Evolutionary conservation across 1,139 yeast genomes (phyloP).

Genomic region (Debaryomycetaceae sp.): DNA sequence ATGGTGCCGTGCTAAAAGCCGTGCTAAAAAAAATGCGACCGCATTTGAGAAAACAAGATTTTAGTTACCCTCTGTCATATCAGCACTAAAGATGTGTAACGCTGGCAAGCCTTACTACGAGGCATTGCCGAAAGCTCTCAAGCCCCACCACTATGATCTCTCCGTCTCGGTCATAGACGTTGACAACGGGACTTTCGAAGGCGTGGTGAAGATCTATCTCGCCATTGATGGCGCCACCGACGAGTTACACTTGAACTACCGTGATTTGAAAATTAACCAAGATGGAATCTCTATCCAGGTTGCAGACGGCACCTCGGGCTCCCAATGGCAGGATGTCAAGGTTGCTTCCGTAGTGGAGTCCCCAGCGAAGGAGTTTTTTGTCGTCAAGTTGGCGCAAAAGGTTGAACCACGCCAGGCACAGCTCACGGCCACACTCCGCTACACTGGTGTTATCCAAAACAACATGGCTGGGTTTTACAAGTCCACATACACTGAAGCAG

Average conservation of each 20-base stretch:
- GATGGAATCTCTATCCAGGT: constrained; percentile 13
- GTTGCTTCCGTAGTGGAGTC: constrained; percentile 18
- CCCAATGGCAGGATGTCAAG: constrained; percentile 9
- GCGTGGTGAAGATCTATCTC: constrained; percentile 38
- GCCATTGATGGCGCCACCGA: constrained; percentile 26
- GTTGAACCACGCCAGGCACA: constrained; percentile 12
- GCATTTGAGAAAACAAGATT: no score
- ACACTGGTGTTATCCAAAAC: constrained; percentile 47
- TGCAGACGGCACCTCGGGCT: not conserved
- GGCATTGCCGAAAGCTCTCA: constrained; percentile 40
- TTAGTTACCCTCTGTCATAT: no score
- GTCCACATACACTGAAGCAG: constrained; percentile 62
- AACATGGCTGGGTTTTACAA: constrained; percentile 79
- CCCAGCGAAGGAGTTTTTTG: constrained; percentile 23
- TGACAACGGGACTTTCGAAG: constrained; percentile 30
- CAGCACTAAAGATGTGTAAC: constrained; percentile 2
- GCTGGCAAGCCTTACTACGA: constrained; percentile 24
- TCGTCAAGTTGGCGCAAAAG: constrained; percentile 18
- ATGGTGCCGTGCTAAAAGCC: no score
- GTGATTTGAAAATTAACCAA: constrained; percentile 25
- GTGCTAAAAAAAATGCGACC: no score
- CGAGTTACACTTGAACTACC: constrained; percentile 39
- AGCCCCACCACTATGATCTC: constrained; percentile 43
- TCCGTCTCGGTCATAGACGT: constrained; percentile 34
- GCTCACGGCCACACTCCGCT: constrained; percentile 32